phyloP scores from a whole-genome alignment of 345 rosid genomes.

The Ceriops decandra region DNA sequence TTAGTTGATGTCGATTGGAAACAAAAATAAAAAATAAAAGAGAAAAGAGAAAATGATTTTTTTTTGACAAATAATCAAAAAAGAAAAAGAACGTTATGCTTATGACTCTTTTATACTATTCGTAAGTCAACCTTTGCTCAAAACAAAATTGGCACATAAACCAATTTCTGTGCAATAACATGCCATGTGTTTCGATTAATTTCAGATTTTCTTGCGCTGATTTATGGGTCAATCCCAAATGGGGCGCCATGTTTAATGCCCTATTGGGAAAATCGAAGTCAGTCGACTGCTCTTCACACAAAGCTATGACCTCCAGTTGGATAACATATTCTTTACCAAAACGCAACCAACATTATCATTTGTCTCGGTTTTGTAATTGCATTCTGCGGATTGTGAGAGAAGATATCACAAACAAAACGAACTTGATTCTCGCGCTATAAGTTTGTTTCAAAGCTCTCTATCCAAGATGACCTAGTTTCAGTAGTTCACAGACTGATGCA shows the following conservation, averaged over 20 bases:
- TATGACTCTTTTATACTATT: no score
- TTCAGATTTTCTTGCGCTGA: not conserved
- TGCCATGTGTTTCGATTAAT: conserved; percentile 1
- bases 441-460: no score
- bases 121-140: no score
- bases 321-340: conserved; percentile 1
- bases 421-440: not conserved
- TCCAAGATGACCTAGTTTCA: no score
- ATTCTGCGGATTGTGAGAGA: no score
- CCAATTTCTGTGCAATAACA: not conserved
- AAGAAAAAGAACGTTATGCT: no score
- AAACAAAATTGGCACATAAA: no score
- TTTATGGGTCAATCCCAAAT: not conserved
- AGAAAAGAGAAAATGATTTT: no score
- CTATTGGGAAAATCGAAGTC: conserved; percentile 1
- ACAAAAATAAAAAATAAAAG: no score
- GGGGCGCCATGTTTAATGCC: conserved; percentile 5
- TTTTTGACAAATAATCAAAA: no score
- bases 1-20: no score
- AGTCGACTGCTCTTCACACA: conserved; percentile 2
- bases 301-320: not conserved
- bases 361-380: not conserved
- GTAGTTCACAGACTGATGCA: no score
- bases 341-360: not conserved
- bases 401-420: not conserved